These are phyloP conservation scores for Leishmania aethiopica DNA, from an alignment of 208 protist genomes.

Conservation along the genomic window DNA sequence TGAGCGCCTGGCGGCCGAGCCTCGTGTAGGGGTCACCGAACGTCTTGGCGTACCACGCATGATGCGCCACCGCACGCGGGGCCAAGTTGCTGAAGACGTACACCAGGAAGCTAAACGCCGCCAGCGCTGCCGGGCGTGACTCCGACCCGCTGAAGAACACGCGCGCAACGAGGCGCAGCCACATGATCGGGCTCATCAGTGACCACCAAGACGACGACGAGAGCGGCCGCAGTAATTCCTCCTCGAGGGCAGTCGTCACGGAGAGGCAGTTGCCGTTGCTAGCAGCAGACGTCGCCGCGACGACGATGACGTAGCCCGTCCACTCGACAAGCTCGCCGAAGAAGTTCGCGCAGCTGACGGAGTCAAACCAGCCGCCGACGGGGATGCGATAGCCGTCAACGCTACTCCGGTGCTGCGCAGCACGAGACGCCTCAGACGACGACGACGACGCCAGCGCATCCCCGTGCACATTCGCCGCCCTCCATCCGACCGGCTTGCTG, in stretches of 20 bases:
- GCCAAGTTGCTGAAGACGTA: conserved; percentile 75
- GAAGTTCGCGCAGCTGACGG: conserved; percentile 85
- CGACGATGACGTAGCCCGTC: conserved; percentile 56
- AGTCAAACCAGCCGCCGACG: conserved; percentile 57
- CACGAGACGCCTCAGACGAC: background rate
- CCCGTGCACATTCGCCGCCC: background rate
- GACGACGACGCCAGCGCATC: background rate
- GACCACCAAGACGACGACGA: background rate
- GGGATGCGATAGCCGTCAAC: conserved; percentile 56
- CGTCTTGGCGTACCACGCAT: conserved; percentile 62
- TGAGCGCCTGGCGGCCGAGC: conserved; percentile 41
- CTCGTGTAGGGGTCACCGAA: conserved; percentile 59
- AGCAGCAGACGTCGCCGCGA: conserved; percentile 34
- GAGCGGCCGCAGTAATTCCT: background rate
- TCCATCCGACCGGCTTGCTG: background rate
- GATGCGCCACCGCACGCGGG: conserved; percentile 65
- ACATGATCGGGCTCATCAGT: background rate
- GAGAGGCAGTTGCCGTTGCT: conserved; percentile 3
- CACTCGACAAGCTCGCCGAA: conserved; percentile 84
- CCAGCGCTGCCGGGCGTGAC: conserved; percentile 27
- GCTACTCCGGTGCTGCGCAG: background rate
- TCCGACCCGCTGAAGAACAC: background rate
- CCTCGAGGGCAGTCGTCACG: background rate
- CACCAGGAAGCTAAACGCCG: conserved; percentile 62
- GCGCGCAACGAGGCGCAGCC: background rate